phyloP scores from a whole-genome alignment of 306 rosid species.

The Vachellia collinsii region DNA sequence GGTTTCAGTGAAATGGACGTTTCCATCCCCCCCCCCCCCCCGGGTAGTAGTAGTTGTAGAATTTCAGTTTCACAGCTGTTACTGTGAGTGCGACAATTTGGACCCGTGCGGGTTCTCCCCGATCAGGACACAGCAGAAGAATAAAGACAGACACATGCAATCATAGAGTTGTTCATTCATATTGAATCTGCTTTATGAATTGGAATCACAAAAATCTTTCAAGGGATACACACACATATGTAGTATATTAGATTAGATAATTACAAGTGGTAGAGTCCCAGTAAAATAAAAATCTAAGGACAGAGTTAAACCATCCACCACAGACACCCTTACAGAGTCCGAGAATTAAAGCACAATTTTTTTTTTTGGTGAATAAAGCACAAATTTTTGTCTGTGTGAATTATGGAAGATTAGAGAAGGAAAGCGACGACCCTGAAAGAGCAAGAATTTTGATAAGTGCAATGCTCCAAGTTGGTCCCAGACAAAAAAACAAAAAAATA shows the following conservation, averaged over 20 bases:
- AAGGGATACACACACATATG: too few relatives aligned
- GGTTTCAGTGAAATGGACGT: slow-evolving; percentile 9
- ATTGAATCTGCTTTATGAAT: neutral
- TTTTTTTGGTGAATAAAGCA: too few relatives aligned
- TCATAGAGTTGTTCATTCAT: neutral
- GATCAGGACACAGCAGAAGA: neutral
- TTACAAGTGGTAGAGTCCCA: neutral
- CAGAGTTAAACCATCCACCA: neutral
- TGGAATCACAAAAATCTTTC: neutral
- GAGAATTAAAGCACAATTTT: too few relatives aligned
- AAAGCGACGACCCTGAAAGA: neutral
- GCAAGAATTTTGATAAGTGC: neutral
- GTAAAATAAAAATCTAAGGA: neutral
- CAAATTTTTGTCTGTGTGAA: too few relatives aligned
- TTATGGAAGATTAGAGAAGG: neutral
- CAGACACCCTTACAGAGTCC: too few relatives aligned
- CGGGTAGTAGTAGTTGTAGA: neutral
- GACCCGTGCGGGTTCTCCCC: slow-evolving; percentile 12
- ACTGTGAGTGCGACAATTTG: neutral
- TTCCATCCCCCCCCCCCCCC: neutral
- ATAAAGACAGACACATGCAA: neutral
- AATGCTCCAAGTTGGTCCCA: neutral
- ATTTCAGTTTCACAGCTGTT: slow-evolving; percentile 29
- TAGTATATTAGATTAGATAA: neutral
- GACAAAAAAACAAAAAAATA: neutral